Conservation (phyloP, 2,329 filamentous ascomycete genomes). For the Monosporascus sp. region DNA sequence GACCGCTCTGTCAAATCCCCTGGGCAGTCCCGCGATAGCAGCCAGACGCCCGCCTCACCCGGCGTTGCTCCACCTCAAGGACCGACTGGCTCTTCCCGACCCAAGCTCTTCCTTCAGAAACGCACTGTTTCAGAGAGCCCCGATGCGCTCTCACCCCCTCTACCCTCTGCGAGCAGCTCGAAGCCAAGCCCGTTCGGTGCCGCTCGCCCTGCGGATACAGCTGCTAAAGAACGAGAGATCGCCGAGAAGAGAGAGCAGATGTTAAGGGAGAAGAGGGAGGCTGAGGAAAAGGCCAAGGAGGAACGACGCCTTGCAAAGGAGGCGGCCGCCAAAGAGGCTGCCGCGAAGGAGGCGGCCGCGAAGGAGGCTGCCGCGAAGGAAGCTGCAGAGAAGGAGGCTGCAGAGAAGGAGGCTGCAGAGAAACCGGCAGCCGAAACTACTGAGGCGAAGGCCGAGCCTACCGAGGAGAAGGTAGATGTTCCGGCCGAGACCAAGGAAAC, state of each 20-base stretch:
- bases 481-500: constrained; percentile 21
- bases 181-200: constrained; percentile 94
- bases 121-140: constrained; percentile 76
- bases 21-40: constrained; percentile 65
- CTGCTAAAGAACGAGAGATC: constrained; percentile 79
- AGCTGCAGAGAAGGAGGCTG: constrained; percentile 25
- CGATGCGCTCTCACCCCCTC: constrained; percentile 45
- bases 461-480: constrained; percentile 31
- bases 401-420: constrained; percentile 14
- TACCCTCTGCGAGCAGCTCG: constrained; percentile 43
- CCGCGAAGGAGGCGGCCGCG: constrained; percentile 27
- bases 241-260: constrained; percentile 78
- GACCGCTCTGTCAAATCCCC: constrained; percentile 61
- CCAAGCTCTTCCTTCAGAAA: constrained; percentile 83
- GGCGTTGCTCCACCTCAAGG: constrained; percentile 44
- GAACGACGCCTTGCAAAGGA: constrained; percentile 63
- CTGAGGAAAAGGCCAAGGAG: constrained; percentile 80
- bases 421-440: constrained; percentile 13
- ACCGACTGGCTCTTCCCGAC: constrained; percentile 59
- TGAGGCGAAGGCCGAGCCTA: constrained; percentile 28
- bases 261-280: constrained; percentile 77
- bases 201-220: constrained; percentile 89
- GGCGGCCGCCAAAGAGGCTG: constrained; percentile 54
- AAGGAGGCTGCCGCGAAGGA: constrained; percentile 26
- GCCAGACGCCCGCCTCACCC: constrained; percentile 70